Percentiles rank a stretch among this genome's conserved stretches.
Evolutionary conservation across 2,329 filamentous ascomycete genomes (phyloP).

Genomic region (Phialemonium atrogriseum): DNA sequence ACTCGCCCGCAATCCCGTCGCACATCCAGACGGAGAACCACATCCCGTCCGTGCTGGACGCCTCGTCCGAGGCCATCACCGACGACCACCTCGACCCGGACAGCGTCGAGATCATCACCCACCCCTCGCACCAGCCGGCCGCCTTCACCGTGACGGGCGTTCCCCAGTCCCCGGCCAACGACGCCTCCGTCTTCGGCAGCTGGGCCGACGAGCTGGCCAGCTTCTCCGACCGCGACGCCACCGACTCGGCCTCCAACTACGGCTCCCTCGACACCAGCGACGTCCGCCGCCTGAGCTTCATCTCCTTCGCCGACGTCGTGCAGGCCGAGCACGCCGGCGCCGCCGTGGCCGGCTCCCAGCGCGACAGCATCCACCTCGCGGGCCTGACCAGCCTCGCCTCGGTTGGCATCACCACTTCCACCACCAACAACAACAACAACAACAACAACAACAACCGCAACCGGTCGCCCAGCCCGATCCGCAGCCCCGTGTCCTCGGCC

Average conservation of each 20-base stretch:
- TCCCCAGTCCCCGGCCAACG: constrained; percentile 20
- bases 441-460: constrained; percentile 48
- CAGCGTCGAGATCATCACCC: constrained; percentile 86
- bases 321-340: constrained; percentile 68
- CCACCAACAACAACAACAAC: constrained; percentile 1
- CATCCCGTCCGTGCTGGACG: constrained; percentile 85
- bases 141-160: constrained; percentile 55
- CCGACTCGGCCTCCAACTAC: constrained; percentile 64
- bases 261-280: constrained; percentile 70
- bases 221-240: constrained; percentile 30
- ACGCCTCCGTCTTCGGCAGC: constrained; percentile 29
- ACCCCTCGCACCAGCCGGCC: constrained; percentile 74
- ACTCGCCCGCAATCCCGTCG: constrained; percentile 78
- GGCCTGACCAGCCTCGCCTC: constrained; percentile 55
- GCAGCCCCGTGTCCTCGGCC: constrained; percentile 68
- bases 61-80: constrained; percentile 86
- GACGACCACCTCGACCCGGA: constrained; percentile 79
- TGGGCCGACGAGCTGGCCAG: constrained; percentile 52
- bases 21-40: constrained; percentile 93
- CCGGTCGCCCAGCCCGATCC: constrained; percentile 66
- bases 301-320: constrained; percentile 93
- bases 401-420: constrained; percentile 14
- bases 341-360: constrained; percentile 39
- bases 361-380: constrained; percentile 63
- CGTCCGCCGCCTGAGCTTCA: constrained; percentile 80